Conservation (phyloP, 768 basidiomycete species). For the Amanita pallidorosea region DNA sequence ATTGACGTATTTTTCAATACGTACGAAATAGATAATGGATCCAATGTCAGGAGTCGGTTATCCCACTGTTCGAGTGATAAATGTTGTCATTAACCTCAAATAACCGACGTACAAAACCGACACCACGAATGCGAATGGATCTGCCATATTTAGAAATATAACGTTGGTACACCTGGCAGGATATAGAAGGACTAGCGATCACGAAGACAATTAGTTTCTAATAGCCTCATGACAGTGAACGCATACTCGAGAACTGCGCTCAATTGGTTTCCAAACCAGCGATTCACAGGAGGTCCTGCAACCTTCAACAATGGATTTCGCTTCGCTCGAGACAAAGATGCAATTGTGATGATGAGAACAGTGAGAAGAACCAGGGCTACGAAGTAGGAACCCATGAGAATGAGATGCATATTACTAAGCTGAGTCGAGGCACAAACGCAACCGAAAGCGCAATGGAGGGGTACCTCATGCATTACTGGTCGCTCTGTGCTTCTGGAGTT, state of each 20-base stretch:
- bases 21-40: constrained; percentile 65
- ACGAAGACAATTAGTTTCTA: neutral
- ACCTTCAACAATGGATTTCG: constrained; percentile 40
- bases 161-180: constrained; percentile 40
- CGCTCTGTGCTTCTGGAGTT: too few relatives aligned
- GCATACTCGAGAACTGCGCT: constrained; percentile 44
- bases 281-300: constrained; percentile 46
- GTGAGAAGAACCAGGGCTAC: constrained; percentile 7
- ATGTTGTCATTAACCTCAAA: neutral
- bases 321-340: constrained; percentile 11
- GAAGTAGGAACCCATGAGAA: neutral
- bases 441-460: too few relatives aligned
- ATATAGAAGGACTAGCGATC: constrained; percentile 37
- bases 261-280: constrained; percentile 46
- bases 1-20: constrained; percentile 60
- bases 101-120: constrained; percentile 47
- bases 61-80: constrained; percentile 44
- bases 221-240: neutral
- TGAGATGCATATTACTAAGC: too few relatives aligned
- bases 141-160: constrained; percentile 55
- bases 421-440: too few relatives aligned
- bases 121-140: constrained; percentile 56
- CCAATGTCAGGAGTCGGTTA: constrained; percentile 69
- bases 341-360: neutral
- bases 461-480: too few relatives aligned